Evolutionary conservation across 1,284 basidiomycete genomes (phyloP).

Genomic region (Boletus holoroseus): DNA sequence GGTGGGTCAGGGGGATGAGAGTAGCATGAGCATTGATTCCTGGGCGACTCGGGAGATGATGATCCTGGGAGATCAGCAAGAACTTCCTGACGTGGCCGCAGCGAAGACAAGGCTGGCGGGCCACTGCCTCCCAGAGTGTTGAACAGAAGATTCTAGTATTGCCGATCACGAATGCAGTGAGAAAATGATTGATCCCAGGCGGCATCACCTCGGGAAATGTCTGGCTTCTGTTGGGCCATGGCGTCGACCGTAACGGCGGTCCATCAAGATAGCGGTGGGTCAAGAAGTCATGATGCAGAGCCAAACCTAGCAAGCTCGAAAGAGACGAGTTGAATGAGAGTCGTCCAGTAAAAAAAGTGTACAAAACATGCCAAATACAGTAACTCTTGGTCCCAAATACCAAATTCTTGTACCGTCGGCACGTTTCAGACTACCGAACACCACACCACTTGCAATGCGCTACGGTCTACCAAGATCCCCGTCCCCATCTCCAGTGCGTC

Average conservation of each 20-base stretch:
- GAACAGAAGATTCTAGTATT: too few relatives aligned
- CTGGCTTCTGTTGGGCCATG: not conserved
- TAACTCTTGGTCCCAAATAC: not conserved
- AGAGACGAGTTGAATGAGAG: too few relatives aligned
- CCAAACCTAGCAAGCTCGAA: too few relatives aligned
- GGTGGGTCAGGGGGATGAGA: slow-evolving; percentile 46
- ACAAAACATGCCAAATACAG: not conserved
- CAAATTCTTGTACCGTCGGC: not conserved
- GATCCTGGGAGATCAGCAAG: too few relatives aligned
- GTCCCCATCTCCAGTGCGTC: slow-evolving; percentile 55
- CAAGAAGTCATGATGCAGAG: not conserved
- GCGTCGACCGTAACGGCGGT: too few relatives aligned
- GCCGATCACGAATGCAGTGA: not conserved
- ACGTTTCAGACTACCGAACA: slow-evolving; percentile 7
- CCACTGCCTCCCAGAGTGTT: too few relatives aligned
- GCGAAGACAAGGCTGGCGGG: too few relatives aligned
- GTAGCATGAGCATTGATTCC: too few relatives aligned
- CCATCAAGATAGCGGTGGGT: not conserved
- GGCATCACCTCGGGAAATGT: not conserved
- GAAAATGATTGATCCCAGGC: not conserved
- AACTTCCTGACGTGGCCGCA: too few relatives aligned
- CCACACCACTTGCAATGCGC: slow-evolving; percentile 40
- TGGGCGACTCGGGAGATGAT: too few relatives aligned
- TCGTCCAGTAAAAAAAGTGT: not conserved
- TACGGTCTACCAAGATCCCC: slow-evolving; percentile 57